Base-by-base conservation (phyloP, 176 grass and related monocot species). In the Olyra latifolia region DNA sequence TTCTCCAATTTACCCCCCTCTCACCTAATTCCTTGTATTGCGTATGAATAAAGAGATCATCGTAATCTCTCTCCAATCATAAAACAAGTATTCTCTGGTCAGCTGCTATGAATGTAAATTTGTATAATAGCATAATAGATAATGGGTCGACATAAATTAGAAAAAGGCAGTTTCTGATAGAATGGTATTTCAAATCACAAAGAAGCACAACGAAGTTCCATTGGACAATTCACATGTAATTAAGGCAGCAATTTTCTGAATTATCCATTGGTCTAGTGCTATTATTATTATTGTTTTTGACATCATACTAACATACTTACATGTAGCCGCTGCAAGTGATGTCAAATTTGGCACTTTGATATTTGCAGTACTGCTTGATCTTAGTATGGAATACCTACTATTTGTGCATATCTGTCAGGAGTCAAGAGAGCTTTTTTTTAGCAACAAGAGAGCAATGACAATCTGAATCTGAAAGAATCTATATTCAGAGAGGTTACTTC, bases 401-500 rank as follows among this genome's bases (percentile, higher is more conserved):
- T 66, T 60, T 76, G 62, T 80, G 23, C 8, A 19, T 75, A 74
- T 65, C 40, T 89, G 68, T 67, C 81, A 99, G 92, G 92, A 93
- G 80, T 82, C 83, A 87, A 82, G 53, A n/a, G n/a, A n/a, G n/a
- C n/a, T n/a, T n/a, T n/a, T n/a, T n/a, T n/a, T n/a, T n/a, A n/a
- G n/a, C n/a, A n/a, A n/a, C n/a, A n/a, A 66, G 71, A 91, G 72
- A 75, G 75, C 75, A 80, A 41, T 27, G 78, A 89, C 23, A 86
- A 93, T 84, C 80, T 72, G 35, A 82, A 91, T 44, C 73, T 92
- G 76, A 98, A 93, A 91, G 88, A 91, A 84, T 89, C 81, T 49
- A 93, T 93, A 87, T 86, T 91, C 87, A 95, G 90, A 88, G 92
- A 98, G 62, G 81, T 93, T 76, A 93, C 74, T 45, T 89, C 82